A percentile compares a stretch with the other conserved stretches of the same genome.
Evolutionary conservation across 2,329 filamentous ascomycete species (phyloP).

Genomic region (Allantophomopsis lycopodina): DNA sequence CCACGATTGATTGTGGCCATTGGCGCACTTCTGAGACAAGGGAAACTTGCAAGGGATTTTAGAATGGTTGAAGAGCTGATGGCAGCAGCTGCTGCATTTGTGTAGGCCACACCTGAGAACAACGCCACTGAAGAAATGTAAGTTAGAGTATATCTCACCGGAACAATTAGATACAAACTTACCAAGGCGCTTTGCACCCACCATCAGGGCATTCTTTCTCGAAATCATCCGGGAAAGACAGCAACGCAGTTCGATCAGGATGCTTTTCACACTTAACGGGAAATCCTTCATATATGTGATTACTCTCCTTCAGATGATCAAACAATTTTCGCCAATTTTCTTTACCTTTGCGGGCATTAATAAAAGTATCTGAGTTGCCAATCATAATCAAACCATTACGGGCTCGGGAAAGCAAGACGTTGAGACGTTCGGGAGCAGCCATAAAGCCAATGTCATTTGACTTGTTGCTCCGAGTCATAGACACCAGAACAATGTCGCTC

Average conservation of each 20-base stretch:
- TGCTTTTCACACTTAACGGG: slow-evolving; percentile 48
- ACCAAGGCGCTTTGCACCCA: slow-evolving; percentile 53
- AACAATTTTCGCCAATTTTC: slow-evolving; percentile 45
- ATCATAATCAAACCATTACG: slow-evolving; percentile 53
- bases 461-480: slow-evolving; percentile 52
- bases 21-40: slow-evolving; percentile 32
- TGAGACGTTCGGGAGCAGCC: slow-evolving; percentile 47
- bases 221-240: slow-evolving; percentile 42
- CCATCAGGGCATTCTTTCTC: slow-evolving; percentile 51
- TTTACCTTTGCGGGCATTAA: slow-evolving; percentile 40
- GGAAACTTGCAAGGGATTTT: slow-evolving; percentile 31
- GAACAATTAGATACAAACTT: slow-evolving; percentile 13
- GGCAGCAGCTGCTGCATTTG: slow-evolving; percentile 44
- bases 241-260: slow-evolving; percentile 28
- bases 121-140: slow-evolving; percentile 23
- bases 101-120: slow-evolving; percentile 44
- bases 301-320: slow-evolving; percentile 32
- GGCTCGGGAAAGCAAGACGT: slow-evolving; percentile 57
- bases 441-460: slow-evolving; percentile 59
- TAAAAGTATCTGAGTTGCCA: slow-evolving; percentile 56
- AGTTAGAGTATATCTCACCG: slow-evolving; percentile 1
- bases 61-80: slow-evolving; percentile 41
- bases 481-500: slow-evolving; percentile 56
- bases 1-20: slow-evolving; percentile 32
- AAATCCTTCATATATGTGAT: slow-evolving; percentile 43